Conservation (phyloP, 129 eudicot species). For the Calendula officinalis region DNA sequence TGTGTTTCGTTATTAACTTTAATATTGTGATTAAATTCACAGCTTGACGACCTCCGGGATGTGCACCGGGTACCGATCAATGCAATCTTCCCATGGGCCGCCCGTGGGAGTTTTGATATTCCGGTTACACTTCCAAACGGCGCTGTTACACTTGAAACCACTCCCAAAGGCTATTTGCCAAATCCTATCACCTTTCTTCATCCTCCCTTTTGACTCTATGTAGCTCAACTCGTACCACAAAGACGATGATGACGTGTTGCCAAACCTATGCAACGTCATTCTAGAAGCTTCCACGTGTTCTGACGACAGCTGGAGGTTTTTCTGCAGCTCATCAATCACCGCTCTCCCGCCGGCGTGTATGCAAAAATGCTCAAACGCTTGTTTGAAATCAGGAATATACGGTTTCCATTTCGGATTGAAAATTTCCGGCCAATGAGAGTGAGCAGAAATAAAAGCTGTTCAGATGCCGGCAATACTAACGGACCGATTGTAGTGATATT, state of each 20-base stretch:
- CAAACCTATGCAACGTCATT: conserved; percentile 67
- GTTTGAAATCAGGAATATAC: conserved; percentile 62
- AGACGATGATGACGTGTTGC: conserved; percentile 65
- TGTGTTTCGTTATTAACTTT: neutral
- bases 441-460: conserved; percentile 46
- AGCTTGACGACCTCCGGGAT: conserved; percentile 65
- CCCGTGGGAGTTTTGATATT: conserved; percentile 33
- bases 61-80: conserved; percentile 54
- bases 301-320: conserved; percentile 51
- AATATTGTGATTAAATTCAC: conserved; percentile 9
- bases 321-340: conserved; percentile 64
- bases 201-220: conserved; percentile 64
- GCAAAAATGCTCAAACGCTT: conserved; percentile 68
- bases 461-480: conserved; percentile 47
- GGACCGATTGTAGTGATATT: conserved; percentile 65
- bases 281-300: conserved; percentile 68
- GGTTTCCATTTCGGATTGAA: conserved; percentile 59
- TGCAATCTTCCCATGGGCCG: conserved; percentile 65
- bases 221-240: conserved; percentile 63
- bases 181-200: conserved; percentile 66
- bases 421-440: conserved; percentile 52
- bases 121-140: conserved; percentile 62
- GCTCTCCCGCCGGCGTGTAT: conserved; percentile 75
- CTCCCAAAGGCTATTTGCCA: conserved; percentile 81
- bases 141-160: conserved; percentile 81